Conservation (phyloP, 305 asterid species). For the Fraxinus platypoda region DNA sequence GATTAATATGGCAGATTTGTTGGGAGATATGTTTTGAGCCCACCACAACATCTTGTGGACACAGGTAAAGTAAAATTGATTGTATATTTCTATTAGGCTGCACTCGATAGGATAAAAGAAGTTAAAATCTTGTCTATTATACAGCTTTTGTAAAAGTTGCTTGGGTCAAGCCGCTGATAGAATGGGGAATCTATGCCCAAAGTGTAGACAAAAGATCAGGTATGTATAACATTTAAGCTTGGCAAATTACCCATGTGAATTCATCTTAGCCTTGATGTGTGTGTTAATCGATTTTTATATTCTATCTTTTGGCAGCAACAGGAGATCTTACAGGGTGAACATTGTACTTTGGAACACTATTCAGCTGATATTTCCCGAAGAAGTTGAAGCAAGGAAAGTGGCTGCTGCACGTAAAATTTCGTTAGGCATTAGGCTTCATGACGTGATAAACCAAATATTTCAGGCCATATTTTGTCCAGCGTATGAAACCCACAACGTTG, state of each 20-base stretch:
- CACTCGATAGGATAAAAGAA: background rate
- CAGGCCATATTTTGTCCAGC: constrained; percentile 42
- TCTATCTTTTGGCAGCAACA: constrained; percentile 50
- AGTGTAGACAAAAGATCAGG: constrained; percentile 93
- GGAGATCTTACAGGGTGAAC: constrained; percentile 77
- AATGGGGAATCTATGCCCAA: constrained; percentile 89
- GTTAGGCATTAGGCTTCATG: constrained; percentile 17
- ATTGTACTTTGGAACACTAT: constrained; percentile 95
- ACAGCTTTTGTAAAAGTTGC: constrained; percentile 76
- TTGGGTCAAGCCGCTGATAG: constrained; percentile 80
- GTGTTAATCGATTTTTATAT: background rate
- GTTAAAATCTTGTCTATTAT: background rate
- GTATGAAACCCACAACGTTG: constrained; percentile 21
- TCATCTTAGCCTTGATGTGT: background rate
- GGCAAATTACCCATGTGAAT: background rate
- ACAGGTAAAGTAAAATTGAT: constrained; percentile 47
- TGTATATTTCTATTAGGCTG: background rate
- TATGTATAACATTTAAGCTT: constrained; percentile 17
- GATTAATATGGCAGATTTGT: constrained; percentile 58
- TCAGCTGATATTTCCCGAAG: constrained; percentile 80
- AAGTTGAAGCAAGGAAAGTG: constrained; percentile 66
- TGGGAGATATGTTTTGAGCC: constrained; percentile 90
- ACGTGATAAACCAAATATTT: constrained; percentile 26
- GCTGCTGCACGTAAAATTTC: constrained; percentile 29
- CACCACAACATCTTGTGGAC: constrained; percentile 95